Percentiles rank a stretch among this genome's conserved stretches.
Conservation (phyloP, 352 stramenopile genomes). For the Thalassiosira hispida region DNA sequence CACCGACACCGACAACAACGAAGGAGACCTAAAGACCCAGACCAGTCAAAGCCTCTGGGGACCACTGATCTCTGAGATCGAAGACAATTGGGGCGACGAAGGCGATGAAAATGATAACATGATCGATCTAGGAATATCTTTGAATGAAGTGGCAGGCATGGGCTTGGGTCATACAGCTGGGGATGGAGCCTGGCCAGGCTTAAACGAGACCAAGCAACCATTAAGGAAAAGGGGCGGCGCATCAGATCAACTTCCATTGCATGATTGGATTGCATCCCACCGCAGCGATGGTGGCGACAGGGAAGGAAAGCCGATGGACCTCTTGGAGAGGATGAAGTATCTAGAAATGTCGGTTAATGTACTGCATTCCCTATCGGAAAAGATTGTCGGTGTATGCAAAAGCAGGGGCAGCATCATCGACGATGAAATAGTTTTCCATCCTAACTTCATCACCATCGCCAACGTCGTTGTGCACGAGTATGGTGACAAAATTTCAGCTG, state of each 20-base stretch:
- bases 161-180: not conserved
- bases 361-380: constrained; percentile 15
- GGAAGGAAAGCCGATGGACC: constrained; percentile 15
- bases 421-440: constrained; percentile 7
- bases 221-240: no score
- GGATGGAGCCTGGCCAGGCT: not conserved
- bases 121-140: not conserved
- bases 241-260: not conserved
- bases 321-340: constrained; percentile 18
- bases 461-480: constrained; percentile 6
- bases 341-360: constrained; percentile 28
- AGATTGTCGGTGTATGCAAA: constrained; percentile 11
- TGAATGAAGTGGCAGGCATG: not conserved
- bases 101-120: not conserved
- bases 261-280: constrained; percentile 19
- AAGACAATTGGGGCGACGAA: not conserved
- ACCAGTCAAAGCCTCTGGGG: not conserved
- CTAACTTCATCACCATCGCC: constrained; percentile 2
- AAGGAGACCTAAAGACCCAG: no score
- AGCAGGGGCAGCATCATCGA: not conserved
- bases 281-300: not conserved
- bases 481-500: not conserved
- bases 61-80: not conserved
- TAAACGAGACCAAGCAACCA: not conserved
- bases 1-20: no score